Conservation (phyloP, 2,329 filamentous ascomycete species). For the Apiospora marii region DNA sequence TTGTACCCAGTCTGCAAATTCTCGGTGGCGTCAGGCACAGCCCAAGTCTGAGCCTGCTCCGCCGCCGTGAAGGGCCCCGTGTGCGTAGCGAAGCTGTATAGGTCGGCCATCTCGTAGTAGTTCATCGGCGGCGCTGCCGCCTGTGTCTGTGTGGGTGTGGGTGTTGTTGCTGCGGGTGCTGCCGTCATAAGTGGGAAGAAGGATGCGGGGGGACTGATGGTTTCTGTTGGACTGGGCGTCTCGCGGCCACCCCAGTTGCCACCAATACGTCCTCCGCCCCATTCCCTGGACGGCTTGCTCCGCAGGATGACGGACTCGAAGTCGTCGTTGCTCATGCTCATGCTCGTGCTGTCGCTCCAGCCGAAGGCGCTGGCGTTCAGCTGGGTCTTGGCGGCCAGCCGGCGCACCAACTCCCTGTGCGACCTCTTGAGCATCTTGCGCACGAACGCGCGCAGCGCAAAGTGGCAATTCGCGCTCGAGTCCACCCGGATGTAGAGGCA, state of each 20-base stretch:
- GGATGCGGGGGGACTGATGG: neutral
- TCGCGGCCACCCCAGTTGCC: neutral
- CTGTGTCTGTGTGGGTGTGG: no score
- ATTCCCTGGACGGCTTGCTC: constrained; percentile 18
- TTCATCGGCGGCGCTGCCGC: neutral
- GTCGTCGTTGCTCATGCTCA: constrained; percentile 20
- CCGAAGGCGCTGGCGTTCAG: constrained; percentile 11
- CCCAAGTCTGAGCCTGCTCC: neutral
- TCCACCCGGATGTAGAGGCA: constrained; percentile 7
- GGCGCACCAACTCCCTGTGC: constrained; percentile 9
- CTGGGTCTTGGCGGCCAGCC: neutral
- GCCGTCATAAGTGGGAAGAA: neutral
- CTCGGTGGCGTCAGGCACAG: neutral
- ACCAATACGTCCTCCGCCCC: neutral
- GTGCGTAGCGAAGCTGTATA: constrained; percentile 2
- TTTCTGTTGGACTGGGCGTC: neutral
- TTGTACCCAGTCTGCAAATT: neutral
- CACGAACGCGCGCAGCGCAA: constrained; percentile 1
- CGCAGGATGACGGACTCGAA: constrained; percentile 9
- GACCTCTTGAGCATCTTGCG: constrained; percentile 19
- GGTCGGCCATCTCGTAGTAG: neutral
- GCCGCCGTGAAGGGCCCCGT: neutral
- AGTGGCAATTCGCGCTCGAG: neutral
- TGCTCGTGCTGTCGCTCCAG: constrained; percentile 10
- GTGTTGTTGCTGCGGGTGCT: neutral